Base-by-base conservation (phyloP, 371 early-diverging fungal species). In the Mucor indicus region DNA sequence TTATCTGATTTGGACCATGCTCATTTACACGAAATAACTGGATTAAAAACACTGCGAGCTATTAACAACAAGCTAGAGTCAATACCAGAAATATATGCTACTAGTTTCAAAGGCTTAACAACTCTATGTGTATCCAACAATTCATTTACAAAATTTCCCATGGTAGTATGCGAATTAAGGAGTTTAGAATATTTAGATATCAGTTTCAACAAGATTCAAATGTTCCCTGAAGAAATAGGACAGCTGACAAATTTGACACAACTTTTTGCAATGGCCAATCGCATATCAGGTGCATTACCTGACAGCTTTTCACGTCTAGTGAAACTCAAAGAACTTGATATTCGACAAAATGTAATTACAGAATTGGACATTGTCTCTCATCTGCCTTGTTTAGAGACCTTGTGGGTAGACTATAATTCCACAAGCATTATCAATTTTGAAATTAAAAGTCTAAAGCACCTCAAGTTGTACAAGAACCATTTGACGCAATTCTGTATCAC, bases 121-220 rank as follows among this genome's bases (percentile, higher is more conserved):
- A 67, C 65, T 12, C 67, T 95, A 12, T 83, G 79, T 53, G 67
- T 93, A 13, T 86, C 91, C 27, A 92, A 90, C 66, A 95, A 95
- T 64, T 72, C 80, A 17, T 70, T 94, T 29, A 58, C 73, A 4
- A 48, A 57, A 21, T 82, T 94, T 44, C 57, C 57, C 27, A 29
- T 39, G 10, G 57, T 57, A 3, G 37, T 72, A 7, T 82, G 84
- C 31, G 51, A 75, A 12, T 73, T 93, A 12, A 25, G 54, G 2
- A 57, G 72, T 7, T 69, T 96, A 19, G 68, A 62, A 6, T 78
- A 86, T 31, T 74, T 96, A 10, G 92, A 96, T 57, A 59, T 94
- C 36, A 89, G 87, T 36, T 90, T 89, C 53, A 93, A 93, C 65
- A 80, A 86, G 41, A 90, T 96, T 12, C 56, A 80, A 4, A 67